These are phyloP conservation scores for Suillus plorans DNA, from an alignment of 768 basidiomycete species.

Conservation along the genomic window DNA sequence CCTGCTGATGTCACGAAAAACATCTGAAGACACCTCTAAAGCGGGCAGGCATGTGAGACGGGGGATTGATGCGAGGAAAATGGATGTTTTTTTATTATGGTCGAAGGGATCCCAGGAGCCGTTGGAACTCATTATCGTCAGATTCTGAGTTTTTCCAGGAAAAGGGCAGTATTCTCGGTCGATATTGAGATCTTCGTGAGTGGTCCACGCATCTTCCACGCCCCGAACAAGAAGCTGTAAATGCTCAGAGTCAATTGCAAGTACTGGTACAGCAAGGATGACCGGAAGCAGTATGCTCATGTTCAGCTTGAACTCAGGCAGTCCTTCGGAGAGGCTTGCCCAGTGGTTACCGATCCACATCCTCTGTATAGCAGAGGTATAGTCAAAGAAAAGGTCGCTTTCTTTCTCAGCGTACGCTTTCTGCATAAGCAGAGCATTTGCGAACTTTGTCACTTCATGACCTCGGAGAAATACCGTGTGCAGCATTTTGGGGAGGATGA, in stretches of 20 bases:
- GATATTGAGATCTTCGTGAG: background rate
- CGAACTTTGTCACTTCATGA: too few relatives aligned
- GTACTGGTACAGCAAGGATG: too few relatives aligned
- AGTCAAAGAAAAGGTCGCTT: too few relatives aligned
- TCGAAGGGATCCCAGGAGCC: background rate
- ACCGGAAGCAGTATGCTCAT: too few relatives aligned
- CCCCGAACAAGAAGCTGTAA: too few relatives aligned
- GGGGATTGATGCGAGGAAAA: background rate
- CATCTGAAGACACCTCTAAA: background rate
- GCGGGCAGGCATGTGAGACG: background rate
- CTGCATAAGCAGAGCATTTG: too few relatives aligned
- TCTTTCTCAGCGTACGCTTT: too few relatives aligned
- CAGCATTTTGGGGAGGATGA: conserved; percentile 38
- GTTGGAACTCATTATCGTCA: background rate
- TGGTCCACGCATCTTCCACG: background rate
- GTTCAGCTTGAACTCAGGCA: too few relatives aligned
- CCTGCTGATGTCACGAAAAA: background rate
- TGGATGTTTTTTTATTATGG: background rate
- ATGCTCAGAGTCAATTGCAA: too few relatives aligned
- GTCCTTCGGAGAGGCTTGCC: too few relatives aligned
- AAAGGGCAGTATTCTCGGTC: background rate
- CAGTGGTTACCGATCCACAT: too few relatives aligned
- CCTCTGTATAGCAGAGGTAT: too few relatives aligned
- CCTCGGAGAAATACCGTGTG: conserved; percentile 17
- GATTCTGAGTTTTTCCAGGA: background rate